These are phyloP conservation scores for Atalantia buxifolia DNA, from an alignment of 345 rosid species.

Conservation along the genomic window DNA sequence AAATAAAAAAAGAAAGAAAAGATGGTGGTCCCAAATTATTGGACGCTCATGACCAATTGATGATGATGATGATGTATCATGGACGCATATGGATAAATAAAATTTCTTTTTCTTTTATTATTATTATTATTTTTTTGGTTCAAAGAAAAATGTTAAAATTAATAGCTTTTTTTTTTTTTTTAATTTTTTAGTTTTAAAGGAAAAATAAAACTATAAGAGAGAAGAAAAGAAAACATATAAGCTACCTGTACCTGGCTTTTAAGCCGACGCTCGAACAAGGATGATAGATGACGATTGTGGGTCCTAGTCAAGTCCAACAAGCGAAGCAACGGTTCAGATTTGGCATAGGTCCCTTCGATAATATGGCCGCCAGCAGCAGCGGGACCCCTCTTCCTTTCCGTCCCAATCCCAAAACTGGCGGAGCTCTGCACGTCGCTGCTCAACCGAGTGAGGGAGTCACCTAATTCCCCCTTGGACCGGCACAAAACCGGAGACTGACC, in stretches of 20 bases:
- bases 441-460: conserved; percentile 39
- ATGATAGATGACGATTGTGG: conserved; percentile 36
- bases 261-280: conserved; percentile 57
- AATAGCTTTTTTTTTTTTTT: too few species aligned
- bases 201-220: background rate
- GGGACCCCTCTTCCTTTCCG: conserved; percentile 22
- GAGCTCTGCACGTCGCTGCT: conserved; percentile 61
- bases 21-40: conserved; percentile 4
- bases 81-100: too few species aligned
- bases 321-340: conserved; percentile 59
- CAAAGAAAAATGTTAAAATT: too few species aligned
- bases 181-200: too few species aligned
- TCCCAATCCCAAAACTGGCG: conserved; percentile 36
- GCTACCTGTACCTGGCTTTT: conserved; percentile 41
- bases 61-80: too few species aligned
- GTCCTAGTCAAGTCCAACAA: conserved; percentile 52
- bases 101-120: too few species aligned
- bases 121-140: too few species aligned
- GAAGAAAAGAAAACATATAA: too few species aligned
- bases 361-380: conserved; percentile 11
- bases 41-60: background rate
- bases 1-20: background rate
- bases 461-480: conserved; percentile 33
- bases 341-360: conserved; percentile 18
- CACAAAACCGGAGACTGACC: conserved; percentile 32